These are phyloP conservation scores for Dentipellis fragilis DNA, from an alignment of 768 basidiomycete genomes.

Conservation along the genomic window DNA sequence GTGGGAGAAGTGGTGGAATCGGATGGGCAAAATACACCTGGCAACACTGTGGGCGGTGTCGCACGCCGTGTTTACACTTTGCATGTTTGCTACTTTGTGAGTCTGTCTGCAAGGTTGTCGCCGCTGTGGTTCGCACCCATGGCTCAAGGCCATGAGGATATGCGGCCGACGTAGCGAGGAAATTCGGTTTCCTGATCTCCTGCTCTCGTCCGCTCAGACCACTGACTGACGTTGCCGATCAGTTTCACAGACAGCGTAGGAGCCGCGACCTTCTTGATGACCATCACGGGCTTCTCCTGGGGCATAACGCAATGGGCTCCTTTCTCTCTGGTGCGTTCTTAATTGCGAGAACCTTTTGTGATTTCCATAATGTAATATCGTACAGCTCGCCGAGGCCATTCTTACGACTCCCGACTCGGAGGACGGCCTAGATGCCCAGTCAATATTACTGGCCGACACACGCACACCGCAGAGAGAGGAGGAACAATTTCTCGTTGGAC, in stretches of 20 bases:
- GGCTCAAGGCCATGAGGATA: too few species aligned
- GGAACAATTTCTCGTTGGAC: conserved; percentile 22
- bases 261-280: conserved; percentile 68
- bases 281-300: conserved; percentile 84
- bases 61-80: conserved; percentile 60
- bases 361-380: not conserved
- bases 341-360: not conserved
- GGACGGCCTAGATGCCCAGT: conserved; percentile 16
- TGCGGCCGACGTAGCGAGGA: too few species aligned
- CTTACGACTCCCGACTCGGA: conserved; percentile 43
- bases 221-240: conserved; percentile 1
- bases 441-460: conserved; percentile 31
- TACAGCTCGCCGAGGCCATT: conserved; percentile 70
- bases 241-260: conserved; percentile 65
- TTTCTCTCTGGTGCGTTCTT: conserved; percentile 62
- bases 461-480: conserved; percentile 20
- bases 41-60: conserved; percentile 70
- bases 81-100: conserved; percentile 81
- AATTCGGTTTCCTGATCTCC: too few species aligned
- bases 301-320: conserved; percentile 91
- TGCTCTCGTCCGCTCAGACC: not conserved
- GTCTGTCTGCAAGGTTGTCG: conserved; percentile 22
- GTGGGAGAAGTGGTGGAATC: conserved; percentile 9
- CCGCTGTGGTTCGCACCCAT: not conserved
- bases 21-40: conserved; percentile 42